phyloP scores from a whole-genome alignment of 768 basidiomycete genomes.

The Postia placenta region DNA sequence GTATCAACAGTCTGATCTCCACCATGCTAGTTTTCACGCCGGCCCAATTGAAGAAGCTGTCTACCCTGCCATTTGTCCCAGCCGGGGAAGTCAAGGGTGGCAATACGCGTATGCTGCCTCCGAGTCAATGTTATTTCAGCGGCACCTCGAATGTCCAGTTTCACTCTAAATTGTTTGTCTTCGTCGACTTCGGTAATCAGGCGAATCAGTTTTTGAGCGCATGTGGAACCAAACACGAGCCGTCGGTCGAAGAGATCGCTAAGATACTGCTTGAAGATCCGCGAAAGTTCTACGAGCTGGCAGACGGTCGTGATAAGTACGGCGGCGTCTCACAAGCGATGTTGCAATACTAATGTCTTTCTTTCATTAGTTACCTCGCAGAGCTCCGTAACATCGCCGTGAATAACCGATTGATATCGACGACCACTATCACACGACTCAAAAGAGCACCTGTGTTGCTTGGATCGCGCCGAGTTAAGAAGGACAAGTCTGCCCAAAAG shows the following conservation, averaged over 20 bases:
- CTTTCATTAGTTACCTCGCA: slow-evolving; percentile 60
- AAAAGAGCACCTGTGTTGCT: slow-evolving; percentile 66
- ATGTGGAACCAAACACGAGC: slow-evolving; percentile 84
- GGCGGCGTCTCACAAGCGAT: slow-evolving; percentile 14
- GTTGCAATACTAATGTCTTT: background rate
- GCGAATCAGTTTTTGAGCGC: slow-evolving; percentile 83
- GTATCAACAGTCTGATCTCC: too few relatives aligned
- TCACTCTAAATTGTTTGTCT: slow-evolving; percentile 78
- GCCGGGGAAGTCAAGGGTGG: slow-evolving; percentile 28
- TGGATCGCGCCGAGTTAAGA: slow-evolving; percentile 55
- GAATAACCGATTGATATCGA: slow-evolving; percentile 50
- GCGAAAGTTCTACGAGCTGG: slow-evolving; percentile 60
- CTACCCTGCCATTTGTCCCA: slow-evolving; percentile 63
- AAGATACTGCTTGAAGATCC: slow-evolving; percentile 66
- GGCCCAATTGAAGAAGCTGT: slow-evolving; percentile 50
- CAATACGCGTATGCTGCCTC: slow-evolving; percentile 42
- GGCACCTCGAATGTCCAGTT: slow-evolving; percentile 47
- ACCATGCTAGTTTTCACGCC: slow-evolving; percentile 49
- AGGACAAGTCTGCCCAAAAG: slow-evolving; percentile 21
- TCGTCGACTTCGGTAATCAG: slow-evolving; percentile 78
- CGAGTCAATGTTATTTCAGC: slow-evolving; percentile 67
- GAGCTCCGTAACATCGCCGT: slow-evolving; percentile 87
- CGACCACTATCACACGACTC: slow-evolving; percentile 56
- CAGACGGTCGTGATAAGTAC: slow-evolving; percentile 66
- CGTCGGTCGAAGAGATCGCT: slow-evolving; percentile 78